Percentiles rank a stretch among this genome's conserved stretches.
phyloP scores from a whole-genome alignment of 1,284 basidiomycete genomes.

The Athelia sp. region DNA sequence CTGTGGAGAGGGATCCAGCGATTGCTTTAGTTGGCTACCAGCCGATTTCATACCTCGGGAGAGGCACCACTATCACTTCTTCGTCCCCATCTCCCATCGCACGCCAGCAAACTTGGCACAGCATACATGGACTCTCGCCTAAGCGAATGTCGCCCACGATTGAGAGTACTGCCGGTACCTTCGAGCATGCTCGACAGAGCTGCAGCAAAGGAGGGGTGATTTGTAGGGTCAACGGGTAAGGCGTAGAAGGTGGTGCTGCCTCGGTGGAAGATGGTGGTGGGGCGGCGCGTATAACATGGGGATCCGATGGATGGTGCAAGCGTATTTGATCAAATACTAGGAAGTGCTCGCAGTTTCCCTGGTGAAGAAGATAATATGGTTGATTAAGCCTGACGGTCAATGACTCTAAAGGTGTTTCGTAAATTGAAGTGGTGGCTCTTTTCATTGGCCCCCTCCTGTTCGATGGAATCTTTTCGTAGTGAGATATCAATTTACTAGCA shows the following conservation, averaged over 20 bases:
- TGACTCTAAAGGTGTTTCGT: conserved; percentile 43
- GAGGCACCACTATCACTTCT: conserved; percentile 43
- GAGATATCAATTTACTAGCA: conserved; percentile 47
- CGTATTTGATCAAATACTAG: conserved; percentile 72
- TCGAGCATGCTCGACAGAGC: conserved; percentile 62
- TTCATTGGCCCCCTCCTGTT: conserved; percentile 25
- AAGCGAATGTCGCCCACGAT: conserved; percentile 65
- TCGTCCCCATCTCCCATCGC: conserved; percentile 51
- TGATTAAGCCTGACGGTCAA: conserved; percentile 59
- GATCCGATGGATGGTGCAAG: conserved; percentile 19
- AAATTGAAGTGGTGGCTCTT: conserved; percentile 41
- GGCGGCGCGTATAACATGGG: conserved; percentile 22
- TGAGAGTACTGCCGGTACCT: conserved; percentile 62
- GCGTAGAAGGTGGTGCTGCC: background rate
- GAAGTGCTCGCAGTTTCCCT: conserved; percentile 78
- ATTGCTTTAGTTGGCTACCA: conserved; percentile 17
- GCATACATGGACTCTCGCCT: conserved; percentile 68
- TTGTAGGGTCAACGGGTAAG: conserved; percentile 62
- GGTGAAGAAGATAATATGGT: conserved; percentile 78
- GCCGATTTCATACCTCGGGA: conserved; percentile 40
- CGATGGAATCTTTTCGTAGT: conserved; percentile 32
- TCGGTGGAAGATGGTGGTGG: background rate
- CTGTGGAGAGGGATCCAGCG: no score
- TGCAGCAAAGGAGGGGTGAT: conserved; percentile 56
- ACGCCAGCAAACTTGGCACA: conserved; percentile 71